Conservation (phyloP, 2,329 filamentous ascomycete species). For the Alternaria alternata region DNA sequence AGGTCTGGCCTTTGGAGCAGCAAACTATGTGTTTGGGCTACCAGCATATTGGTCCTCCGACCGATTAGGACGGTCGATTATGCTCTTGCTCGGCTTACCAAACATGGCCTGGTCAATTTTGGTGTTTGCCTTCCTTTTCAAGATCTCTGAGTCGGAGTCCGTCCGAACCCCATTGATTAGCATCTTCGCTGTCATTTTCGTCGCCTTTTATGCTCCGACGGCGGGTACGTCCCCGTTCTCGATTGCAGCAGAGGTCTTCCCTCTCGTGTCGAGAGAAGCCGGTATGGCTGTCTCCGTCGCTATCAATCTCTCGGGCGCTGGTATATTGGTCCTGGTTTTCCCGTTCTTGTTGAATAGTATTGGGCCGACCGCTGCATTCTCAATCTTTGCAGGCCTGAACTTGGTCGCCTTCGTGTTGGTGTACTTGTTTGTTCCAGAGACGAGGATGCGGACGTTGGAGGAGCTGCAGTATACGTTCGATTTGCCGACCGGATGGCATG, state of each 20-base stretch:
- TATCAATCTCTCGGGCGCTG: constrained; percentile 50
- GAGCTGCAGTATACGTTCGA: constrained; percentile 38
- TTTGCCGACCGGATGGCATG: constrained; percentile 29
- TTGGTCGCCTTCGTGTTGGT: constrained; percentile 38
- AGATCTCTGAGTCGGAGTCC: constrained; percentile 13
- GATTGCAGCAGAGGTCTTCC: constrained; percentile 33
- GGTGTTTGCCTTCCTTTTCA: constrained; percentile 31
- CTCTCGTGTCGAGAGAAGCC: constrained; percentile 32
- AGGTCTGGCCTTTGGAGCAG: constrained; percentile 27
- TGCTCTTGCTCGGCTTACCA: constrained; percentile 28
- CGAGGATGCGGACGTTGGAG: constrained; percentile 32
- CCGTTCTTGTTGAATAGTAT: constrained; percentile 45
- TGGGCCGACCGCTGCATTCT: constrained; percentile 43
- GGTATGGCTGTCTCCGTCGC: constrained; percentile 48
- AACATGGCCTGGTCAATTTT: constrained; percentile 38
- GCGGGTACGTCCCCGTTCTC: constrained; percentile 34
- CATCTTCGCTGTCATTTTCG: constrained; percentile 30
- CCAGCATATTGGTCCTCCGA: constrained; percentile 33
- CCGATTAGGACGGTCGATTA: constrained; percentile 29
- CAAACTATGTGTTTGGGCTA: constrained; percentile 29
- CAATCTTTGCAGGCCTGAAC: constrained; percentile 47
- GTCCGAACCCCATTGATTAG: constrained; percentile 21
- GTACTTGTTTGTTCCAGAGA: constrained; percentile 41
- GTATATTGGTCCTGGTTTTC: constrained; percentile 49
- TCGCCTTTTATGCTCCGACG: constrained; percentile 29